Evolutionary conservation across 2,329 filamentous ascomycete genomes (phyloP).

Genomic region (Cadophora luteo-olivacea): DNA sequence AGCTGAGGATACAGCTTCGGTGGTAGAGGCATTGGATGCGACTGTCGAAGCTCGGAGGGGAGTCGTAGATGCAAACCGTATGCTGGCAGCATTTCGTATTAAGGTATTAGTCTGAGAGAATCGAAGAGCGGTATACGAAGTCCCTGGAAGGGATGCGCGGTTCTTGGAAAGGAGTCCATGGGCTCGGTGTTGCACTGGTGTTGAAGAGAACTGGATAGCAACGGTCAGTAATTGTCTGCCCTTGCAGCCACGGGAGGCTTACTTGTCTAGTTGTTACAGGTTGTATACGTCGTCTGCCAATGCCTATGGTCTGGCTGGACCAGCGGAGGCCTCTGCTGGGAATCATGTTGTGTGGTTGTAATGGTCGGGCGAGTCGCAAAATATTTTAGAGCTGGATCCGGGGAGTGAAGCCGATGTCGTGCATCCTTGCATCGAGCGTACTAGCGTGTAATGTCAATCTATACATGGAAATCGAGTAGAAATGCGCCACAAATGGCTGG

Average conservation of each 20-base stretch:
- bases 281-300: conserved; percentile 46
- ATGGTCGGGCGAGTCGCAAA: conserved; percentile 35
- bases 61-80: conserved; percentile 42
- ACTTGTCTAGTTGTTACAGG: conserved; percentile 46
- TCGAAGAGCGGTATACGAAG: conserved; percentile 26
- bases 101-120: conserved; percentile 32
- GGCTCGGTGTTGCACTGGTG: conserved; percentile 37
- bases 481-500: not conserved
- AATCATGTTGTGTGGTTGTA: conserved; percentile 53
- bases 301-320: conserved; percentile 51
- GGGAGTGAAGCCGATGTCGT: conserved; percentile 13
- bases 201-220: conserved; percentile 42
- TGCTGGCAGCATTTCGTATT: conserved; percentile 37
- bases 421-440: conserved; percentile 21
- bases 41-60: conserved; percentile 28
- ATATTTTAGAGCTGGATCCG: conserved; percentile 37
- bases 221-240: conserved; percentile 31
- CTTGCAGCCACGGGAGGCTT: conserved; percentile 23
- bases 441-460: conserved; percentile 17
- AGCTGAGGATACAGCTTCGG: conserved; percentile 25
- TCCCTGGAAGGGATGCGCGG: conserved; percentile 30
- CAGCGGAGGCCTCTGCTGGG: conserved; percentile 59
- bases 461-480: not conserved
- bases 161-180: conserved; percentile 38
- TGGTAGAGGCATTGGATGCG: conserved; percentile 21